Conservation (phyloP, 192 early-diverging fungal genomes). For the Allomyces macrogynus region DNA sequence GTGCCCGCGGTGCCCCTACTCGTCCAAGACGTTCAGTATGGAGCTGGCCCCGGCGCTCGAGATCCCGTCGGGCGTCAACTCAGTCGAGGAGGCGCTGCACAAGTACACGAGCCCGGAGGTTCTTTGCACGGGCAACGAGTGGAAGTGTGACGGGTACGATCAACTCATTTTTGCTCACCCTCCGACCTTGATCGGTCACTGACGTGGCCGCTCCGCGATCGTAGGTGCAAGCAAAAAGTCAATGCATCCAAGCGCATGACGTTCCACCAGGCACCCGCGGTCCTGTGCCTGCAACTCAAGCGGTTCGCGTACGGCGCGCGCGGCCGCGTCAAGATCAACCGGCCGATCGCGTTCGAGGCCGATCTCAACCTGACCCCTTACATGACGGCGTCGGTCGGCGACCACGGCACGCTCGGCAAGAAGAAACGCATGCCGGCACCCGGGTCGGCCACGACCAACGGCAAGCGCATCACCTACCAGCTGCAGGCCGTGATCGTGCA, state of each 20-base stretch:
- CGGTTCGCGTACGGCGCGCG: constrained; percentile 43
- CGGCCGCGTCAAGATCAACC: constrained; percentile 39
- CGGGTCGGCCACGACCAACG: background rate
- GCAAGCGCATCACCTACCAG: constrained; percentile 18
- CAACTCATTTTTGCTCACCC: no score
- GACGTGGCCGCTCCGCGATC: no score
- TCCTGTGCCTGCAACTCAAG: constrained; percentile 65
- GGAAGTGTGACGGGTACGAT: constrained; percentile 53
- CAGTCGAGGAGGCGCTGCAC: constrained; percentile 42
- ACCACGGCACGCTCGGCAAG: background rate
- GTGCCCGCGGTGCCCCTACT: constrained; percentile 46
- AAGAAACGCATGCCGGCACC: background rate
- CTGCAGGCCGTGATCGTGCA: constrained; percentile 70
- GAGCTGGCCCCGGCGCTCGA: constrained; percentile 62
- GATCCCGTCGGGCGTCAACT: constrained; percentile 31
- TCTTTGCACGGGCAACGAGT: constrained; percentile 45
- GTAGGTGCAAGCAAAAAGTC: constrained; percentile 49
- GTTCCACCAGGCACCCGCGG: constrained; percentile 44
- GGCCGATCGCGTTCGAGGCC: constrained; percentile 37
- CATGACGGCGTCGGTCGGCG: constrained; percentile 18
- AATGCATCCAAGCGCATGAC: constrained; percentile 66
- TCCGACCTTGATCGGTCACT: background rate
- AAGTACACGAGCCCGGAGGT: constrained; percentile 50
- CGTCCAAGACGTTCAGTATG: constrained; percentile 57
- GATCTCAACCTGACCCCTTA: constrained; percentile 40